Conservation (phyloP, 495 filamentous ascomycete genomes). For the Opeltia flavorubescens region DNA sequence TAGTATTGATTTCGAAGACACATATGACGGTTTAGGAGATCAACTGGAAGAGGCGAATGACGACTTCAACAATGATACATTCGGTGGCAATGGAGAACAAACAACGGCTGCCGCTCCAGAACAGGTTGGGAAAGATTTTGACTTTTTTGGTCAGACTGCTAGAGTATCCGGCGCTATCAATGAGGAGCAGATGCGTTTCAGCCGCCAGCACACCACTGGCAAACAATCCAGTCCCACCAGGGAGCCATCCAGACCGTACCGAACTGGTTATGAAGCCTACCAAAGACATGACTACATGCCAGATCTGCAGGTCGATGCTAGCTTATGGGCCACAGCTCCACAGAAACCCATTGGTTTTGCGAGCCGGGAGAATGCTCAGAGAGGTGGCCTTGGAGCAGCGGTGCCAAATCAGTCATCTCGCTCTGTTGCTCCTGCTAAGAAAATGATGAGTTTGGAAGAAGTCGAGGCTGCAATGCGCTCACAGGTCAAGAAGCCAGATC, state of each 20-base stretch:
- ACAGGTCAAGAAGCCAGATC: conserved; percentile 38
- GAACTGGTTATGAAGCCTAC: conserved; percentile 82
- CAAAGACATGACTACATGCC: conserved; percentile 59
- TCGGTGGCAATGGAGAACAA: conserved; percentile 41
- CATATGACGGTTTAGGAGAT: conserved; percentile 90
- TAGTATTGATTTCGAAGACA: conserved; percentile 90
- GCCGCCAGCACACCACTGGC: conserved; percentile 43
- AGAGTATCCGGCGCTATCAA: conserved; percentile 70
- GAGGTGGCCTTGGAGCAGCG: neutral
- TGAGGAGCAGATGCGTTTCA: conserved; percentile 77
- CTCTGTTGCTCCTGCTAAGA: conserved; percentile 36
- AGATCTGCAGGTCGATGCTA: conserved; percentile 83
- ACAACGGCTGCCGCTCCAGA: conserved; percentile 23
- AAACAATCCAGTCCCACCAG: conserved; percentile 27
- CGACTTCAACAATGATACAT: conserved; percentile 97
- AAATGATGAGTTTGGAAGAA: conserved; percentile 92
- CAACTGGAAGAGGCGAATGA: conserved; percentile 86
- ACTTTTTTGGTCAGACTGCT: conserved; percentile 88
- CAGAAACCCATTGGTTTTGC: conserved; percentile 14
- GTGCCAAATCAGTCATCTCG: conserved; percentile 5
- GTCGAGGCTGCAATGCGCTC: conserved; percentile 86
- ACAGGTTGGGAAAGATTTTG: conserved; percentile 79
- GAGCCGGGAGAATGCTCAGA: conserved; percentile 9
- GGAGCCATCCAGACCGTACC: conserved; percentile 40
- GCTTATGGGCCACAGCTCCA: conserved; percentile 67